These are phyloP conservation scores for Erythrophleum fordii DNA, from an alignment of 306 rosid species.

Conservation along the genomic window DNA sequence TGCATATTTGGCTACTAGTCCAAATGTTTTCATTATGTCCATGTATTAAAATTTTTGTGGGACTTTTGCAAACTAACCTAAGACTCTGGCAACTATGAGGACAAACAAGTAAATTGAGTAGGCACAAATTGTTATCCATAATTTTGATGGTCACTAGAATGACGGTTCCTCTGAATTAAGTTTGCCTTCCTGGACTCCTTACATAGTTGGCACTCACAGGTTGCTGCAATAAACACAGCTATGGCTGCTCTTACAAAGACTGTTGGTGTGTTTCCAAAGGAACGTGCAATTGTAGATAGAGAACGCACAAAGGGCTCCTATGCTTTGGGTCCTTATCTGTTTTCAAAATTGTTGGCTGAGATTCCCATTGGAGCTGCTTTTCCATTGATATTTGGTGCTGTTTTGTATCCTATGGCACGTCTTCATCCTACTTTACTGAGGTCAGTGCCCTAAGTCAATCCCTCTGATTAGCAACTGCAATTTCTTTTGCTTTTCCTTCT, in stretches of 20 bases:
- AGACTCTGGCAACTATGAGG: not conserved
- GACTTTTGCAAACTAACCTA: not conserved
- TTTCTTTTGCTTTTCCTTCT: constrained; percentile 1
- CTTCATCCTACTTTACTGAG: constrained; percentile 86
- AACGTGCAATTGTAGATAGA: constrained; percentile 90
- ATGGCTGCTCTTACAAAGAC: constrained; percentile 99
- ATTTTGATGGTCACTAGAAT: not conserved
- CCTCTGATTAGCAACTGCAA: constrained; percentile 13
- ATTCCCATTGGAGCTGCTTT: constrained; percentile 91
- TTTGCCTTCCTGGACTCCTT: constrained; percentile 31
- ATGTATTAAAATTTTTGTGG: not conserved
- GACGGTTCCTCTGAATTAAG: constrained; percentile 31
- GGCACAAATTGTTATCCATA: constrained; percentile 2
- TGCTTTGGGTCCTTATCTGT: constrained; percentile 85
- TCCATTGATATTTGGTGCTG: constrained; percentile 88
- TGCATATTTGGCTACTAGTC: constrained; percentile 1
- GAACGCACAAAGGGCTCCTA: constrained; percentile 92
- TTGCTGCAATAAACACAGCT: constrained; percentile 97
- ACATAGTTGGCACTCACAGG: constrained; percentile 60
- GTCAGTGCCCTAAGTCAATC: constrained; percentile 43
- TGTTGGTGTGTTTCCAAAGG: constrained; percentile 93
- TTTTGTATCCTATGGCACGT: constrained; percentile 97
- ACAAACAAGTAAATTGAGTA: constrained; percentile 19
- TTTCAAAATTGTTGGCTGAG: constrained; percentile 95
- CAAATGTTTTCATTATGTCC: constrained; percentile 2